Base-by-base conservation (phyloP, 345 rosid species). In the Arabis hirsuta region DNA sequence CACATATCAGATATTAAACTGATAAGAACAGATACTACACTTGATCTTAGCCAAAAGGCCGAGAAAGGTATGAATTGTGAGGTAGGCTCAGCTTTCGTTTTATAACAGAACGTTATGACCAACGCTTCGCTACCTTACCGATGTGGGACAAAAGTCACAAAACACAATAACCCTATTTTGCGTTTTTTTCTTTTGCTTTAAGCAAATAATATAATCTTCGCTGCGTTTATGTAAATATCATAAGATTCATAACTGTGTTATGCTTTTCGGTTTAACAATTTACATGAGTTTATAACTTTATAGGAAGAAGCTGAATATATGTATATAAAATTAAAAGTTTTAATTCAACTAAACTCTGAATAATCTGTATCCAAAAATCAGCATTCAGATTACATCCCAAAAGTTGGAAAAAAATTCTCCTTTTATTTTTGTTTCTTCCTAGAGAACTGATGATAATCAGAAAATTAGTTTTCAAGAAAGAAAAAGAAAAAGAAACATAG, bases 21-120 rank as follows among this genome's bases (percentile, higher is more conserved):
- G 82, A 82, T 82, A 84, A 84, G 80, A 84, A 84, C 84, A 84
- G 76, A 78, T 78, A 84, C 82, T 82, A 82, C 84, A 80, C 81
- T 84, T 80, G 81, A 80, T 84, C 85, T 82, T 82, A 80, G 82
- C 84, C 85, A 84, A 84, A 80, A 82, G 84, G 85, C 84, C 80
- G 85, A 84, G 81, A 84, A 82, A 84, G 84, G 82, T 78, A 78
- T 82, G 81, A 67, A 1, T 29, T 42, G 45, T 6, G 13, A 12
- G 7, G 0, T 1, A 6, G 19, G 1, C 48, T 44, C 3, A 1
- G 46, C 29, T 38, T 38, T 57, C 2, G 0, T 6, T 38, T 38
- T 57, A 36, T 36, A 57, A 36, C 2, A 29, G 32, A 3, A 29
- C 32, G 3, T 3, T 3, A 29, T 29, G 16, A 32, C 4, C 27